A percentile compares a stretch with the other conserved stretches of the same genome.
These are phyloP conservation scores for Ogataea parapolymorpha DNA, from an alignment of 805 yeast species.

Conservation along the genomic window DNA sequence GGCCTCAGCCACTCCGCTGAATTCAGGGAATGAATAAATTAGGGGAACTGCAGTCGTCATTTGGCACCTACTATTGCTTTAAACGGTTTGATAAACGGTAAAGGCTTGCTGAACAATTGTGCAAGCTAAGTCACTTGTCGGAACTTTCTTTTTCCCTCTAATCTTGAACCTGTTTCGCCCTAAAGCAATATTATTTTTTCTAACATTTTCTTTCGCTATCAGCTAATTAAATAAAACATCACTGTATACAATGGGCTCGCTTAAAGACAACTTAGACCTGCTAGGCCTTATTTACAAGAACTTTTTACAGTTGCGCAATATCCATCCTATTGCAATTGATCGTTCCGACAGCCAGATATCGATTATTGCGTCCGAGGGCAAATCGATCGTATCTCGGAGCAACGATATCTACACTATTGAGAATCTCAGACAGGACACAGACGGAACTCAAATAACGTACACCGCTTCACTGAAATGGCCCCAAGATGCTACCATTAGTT, in stretches of 20 bases:
- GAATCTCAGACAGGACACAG: not conserved
- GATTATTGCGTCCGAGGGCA: constrained; percentile 5
- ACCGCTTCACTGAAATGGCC: constrained; percentile 2
- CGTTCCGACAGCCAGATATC: not conserved
- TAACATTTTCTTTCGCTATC: constrained; percentile 7
- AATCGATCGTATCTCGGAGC: not conserved
- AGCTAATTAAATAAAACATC: not conserved
- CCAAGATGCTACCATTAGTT: not conserved
- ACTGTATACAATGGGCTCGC: not conserved
- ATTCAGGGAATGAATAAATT: constrained; percentile 88
- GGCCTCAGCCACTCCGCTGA: constrained; percentile 89
- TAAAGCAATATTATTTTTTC: constrained; percentile 10
- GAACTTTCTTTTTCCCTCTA: not conserved
- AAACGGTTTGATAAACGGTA: too few species aligned
- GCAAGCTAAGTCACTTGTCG: not conserved
- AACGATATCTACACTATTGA: not conserved
- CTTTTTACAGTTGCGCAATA: not conserved
- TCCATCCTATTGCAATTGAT: constrained; percentile 1
- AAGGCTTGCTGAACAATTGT: not conserved
- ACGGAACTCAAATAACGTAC: not conserved
- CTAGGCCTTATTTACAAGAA: not conserved
- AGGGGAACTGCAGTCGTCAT: constrained; percentile 95
- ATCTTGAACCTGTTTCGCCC: constrained; percentile 1
- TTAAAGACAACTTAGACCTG: constrained; percentile 1
- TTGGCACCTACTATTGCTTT: not conserved